Conservation (phyloP, 2,329 filamentous ascomycete genomes). For the Pseudocercospora fuligena region DNA sequence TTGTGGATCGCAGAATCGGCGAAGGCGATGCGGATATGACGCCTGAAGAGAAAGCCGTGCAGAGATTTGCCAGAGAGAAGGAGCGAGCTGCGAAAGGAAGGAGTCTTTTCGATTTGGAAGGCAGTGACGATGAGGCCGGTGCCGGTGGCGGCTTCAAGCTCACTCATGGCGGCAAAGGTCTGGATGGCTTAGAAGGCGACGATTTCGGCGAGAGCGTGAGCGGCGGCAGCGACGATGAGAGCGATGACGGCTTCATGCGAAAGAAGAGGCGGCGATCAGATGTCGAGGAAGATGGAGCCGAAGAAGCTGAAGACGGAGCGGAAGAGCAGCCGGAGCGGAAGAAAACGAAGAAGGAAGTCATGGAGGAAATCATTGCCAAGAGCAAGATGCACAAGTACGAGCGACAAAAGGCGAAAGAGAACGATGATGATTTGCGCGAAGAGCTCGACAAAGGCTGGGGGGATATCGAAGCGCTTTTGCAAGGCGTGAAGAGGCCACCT, state of each 20-base stretch:
- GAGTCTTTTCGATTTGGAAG: slow-evolving; percentile 88
- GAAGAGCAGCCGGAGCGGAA: slow-evolving; percentile 75
- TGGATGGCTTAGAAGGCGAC: slow-evolving; percentile 79
- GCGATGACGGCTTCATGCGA: slow-evolving; percentile 45
- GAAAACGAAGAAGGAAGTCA: slow-evolving; percentile 94
- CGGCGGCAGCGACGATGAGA: slow-evolving; percentile 36
- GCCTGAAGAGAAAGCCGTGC: slow-evolving; percentile 87
- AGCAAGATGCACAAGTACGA: slow-evolving; percentile 96
- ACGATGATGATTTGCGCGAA: slow-evolving; percentile 84
- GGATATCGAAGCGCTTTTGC: slow-evolving; percentile 74
- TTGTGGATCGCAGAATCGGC: slow-evolving; percentile 91
- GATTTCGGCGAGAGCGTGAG: slow-evolving; percentile 61
- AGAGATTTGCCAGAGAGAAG: slow-evolving; percentile 88
- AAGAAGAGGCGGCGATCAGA: slow-evolving; percentile 50
- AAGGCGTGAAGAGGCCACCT: slow-evolving; percentile 57
- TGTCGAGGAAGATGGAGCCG: slow-evolving; percentile 60
- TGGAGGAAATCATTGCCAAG: slow-evolving; percentile 97
- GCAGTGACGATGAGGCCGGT: slow-evolving; percentile 67
- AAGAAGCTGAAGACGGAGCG: slow-evolving; percentile 55
- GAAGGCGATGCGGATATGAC: slow-evolving; percentile 95
- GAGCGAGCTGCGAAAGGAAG: slow-evolving; percentile 76
- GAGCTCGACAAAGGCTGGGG: slow-evolving; percentile 83
- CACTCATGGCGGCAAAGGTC: slow-evolving; percentile 73
- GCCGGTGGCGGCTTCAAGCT: slow-evolving; percentile 53
- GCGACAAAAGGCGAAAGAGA: slow-evolving; percentile 87